Conservation (phyloP, 2,329 filamentous ascomycete species). For the Calonectria crousiana region DNA sequence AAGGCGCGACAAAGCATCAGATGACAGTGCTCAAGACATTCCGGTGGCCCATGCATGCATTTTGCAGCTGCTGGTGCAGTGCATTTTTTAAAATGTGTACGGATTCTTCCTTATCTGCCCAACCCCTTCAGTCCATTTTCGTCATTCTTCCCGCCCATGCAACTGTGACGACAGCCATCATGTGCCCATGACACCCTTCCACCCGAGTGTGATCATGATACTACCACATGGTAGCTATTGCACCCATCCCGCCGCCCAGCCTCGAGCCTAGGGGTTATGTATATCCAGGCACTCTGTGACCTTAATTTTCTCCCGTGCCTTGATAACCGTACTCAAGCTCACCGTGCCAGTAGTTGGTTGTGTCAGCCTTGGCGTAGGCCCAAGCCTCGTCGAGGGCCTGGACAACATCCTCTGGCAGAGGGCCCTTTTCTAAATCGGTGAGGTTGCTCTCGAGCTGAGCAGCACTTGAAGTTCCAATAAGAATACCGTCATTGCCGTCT, state of each 20-base stretch:
- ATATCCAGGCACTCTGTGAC: not conserved
- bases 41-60: not conserved
- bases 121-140: not conserved
- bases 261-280: not conserved
- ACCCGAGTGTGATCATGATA: constrained; percentile 20
- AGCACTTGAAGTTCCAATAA: constrained; percentile 70
- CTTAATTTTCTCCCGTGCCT: constrained; percentile 56
- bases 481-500: constrained; percentile 68
- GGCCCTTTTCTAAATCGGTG: constrained; percentile 73
- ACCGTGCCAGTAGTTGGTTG: constrained; percentile 66
- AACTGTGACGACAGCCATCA: constrained; percentile 36
- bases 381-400: constrained; percentile 83
- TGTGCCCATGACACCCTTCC: constrained; percentile 36
- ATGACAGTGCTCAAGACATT: constrained; percentile 20
- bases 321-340: constrained; percentile 77
- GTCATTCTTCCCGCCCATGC: not conserved
- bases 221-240: constrained; percentile 18
- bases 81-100: not conserved
- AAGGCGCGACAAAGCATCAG: constrained; percentile 4
- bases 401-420: constrained; percentile 82
- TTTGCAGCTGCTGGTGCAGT: not conserved
- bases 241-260: not conserved
- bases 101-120: not conserved
- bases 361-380: constrained; percentile 73
- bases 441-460: constrained; percentile 71